Conservation (phyloP, 495 filamentous ascomycete genomes). For the Penicillium robsamsonii region DNA sequence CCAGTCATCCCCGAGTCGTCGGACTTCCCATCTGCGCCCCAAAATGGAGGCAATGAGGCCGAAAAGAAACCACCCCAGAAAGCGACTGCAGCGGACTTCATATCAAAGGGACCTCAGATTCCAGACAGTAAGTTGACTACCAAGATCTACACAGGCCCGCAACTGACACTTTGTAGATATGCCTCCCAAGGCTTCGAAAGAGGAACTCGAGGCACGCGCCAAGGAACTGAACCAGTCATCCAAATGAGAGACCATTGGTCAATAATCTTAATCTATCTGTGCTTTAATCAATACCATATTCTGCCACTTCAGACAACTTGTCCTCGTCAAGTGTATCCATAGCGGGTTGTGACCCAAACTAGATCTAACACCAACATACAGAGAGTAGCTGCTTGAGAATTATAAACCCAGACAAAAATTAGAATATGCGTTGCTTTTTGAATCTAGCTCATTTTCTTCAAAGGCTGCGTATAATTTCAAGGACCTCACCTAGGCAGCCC, state of each 20-base stretch:
- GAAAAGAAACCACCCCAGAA: conserved; percentile 28
- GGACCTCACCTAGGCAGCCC: too few species aligned
- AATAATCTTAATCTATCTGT: background rate
- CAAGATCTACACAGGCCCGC: background rate
- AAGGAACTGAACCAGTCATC: conserved; percentile 62
- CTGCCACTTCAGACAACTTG: background rate
- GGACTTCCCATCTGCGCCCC: conserved; percentile 22
- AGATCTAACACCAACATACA: background rate
- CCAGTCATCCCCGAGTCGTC: conserved; percentile 38
- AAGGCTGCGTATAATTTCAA: background rate
- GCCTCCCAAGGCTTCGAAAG: conserved; percentile 58
- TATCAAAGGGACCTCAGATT: conserved; percentile 48
- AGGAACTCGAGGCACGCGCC: conserved; percentile 63
- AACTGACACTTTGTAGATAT: conserved; percentile 38
- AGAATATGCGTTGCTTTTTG: background rate
- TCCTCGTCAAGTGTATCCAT: background rate
- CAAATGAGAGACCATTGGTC: background rate
- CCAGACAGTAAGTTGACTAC: conserved; percentile 37
- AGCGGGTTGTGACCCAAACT: background rate
- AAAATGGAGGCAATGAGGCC: conserved; percentile 25
- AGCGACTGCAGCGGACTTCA: conserved; percentile 33
- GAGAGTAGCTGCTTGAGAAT: too few species aligned
- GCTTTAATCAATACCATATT: background rate
- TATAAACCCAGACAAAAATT: background rate
- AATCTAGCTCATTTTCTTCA: background rate